A percentile compares a stretch with the other conserved stretches of the same genome.
phyloP scores from a whole-genome alignment of 2,329 filamentous ascomycete genomes.

The Ophiocordyceps sinensis region DNA sequence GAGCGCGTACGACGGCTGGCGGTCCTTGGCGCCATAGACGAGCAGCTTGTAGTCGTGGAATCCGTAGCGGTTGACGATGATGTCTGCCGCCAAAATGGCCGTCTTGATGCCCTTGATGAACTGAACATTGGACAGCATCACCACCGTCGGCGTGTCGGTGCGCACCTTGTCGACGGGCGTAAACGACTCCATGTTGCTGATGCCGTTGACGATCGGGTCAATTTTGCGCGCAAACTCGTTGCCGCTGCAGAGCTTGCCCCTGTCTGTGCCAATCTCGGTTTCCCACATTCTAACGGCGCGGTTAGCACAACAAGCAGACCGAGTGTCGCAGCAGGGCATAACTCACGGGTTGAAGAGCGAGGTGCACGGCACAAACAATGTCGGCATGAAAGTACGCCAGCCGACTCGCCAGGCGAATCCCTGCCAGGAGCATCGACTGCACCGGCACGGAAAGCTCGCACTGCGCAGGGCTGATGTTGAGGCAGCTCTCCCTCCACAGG shows the following conservation, averaged over 20 bases:
- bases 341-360: constrained; percentile 44
- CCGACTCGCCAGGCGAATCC: constrained; percentile 32
- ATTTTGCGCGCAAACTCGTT: constrained; percentile 44
- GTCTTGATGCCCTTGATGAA: constrained; percentile 50
- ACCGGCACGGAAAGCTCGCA: constrained; percentile 33
- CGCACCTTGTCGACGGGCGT: constrained; percentile 43
- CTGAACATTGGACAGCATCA: constrained; percentile 49
- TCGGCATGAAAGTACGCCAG: constrained; percentile 39
- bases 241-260: constrained; percentile 40
- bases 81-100: constrained; percentile 46
- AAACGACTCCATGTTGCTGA: constrained; percentile 49
- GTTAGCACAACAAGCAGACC: neutral
- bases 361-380: constrained; percentile 38
- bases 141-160: constrained; percentile 43
- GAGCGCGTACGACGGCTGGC: constrained; percentile 44
- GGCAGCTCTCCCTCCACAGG: constrained; percentile 41
- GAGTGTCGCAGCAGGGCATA: neutral
- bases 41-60: constrained; percentile 48
- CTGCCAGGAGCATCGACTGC: constrained; percentile 29
- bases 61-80: constrained; percentile 52
- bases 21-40: constrained; percentile 49
- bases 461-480: constrained; percentile 32
- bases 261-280: constrained; percentile 43
- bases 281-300: constrained; percentile 33
- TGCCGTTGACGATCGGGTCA: constrained; percentile 51